phyloP scores from a whole-genome alignment of 345 rosid species.

The Eucalyptus albens region DNA sequence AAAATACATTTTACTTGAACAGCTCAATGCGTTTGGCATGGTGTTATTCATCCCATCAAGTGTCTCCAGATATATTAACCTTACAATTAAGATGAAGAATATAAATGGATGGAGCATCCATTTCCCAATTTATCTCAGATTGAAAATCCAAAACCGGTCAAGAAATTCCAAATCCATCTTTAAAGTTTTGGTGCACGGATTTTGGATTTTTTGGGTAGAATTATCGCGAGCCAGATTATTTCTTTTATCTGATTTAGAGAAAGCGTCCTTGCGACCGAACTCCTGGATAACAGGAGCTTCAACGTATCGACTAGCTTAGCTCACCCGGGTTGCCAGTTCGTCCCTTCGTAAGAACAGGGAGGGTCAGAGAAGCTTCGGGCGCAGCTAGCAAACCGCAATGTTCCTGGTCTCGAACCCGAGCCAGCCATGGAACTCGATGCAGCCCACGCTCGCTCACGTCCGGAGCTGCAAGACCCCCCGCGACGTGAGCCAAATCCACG shows the following conservation, averaged over 20 bases:
- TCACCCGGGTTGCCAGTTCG: not conserved
- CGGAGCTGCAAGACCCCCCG: constrained; percentile 13
- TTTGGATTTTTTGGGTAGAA: too few species aligned
- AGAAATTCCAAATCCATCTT: not conserved
- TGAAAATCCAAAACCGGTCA: not conserved
- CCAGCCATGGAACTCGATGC: constrained; percentile 33
- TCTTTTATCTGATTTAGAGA: not conserved
- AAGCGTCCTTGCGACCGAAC: not conserved
- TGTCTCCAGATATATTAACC: not conserved
- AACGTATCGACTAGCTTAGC: too few species aligned
- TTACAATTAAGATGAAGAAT: not conserved
- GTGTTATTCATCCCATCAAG: not conserved
- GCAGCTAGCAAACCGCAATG: not conserved
- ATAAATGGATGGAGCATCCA: not conserved
- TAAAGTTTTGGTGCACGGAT: not conserved
- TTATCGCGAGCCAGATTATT: not conserved
- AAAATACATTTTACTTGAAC: not conserved
- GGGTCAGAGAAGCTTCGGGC: not conserved
- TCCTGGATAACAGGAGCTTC: too few species aligned
- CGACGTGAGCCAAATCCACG: constrained; percentile 25
- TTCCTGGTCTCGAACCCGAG: not conserved
- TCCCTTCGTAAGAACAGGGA: not conserved
- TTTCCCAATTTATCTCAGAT: not conserved
- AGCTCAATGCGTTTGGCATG: not conserved
- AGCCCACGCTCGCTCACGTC: constrained; percentile 13